phyloP scores from a whole-genome alignment of 2,329 filamentous ascomycete species.

The Nigrograna mackinnonii region DNA sequence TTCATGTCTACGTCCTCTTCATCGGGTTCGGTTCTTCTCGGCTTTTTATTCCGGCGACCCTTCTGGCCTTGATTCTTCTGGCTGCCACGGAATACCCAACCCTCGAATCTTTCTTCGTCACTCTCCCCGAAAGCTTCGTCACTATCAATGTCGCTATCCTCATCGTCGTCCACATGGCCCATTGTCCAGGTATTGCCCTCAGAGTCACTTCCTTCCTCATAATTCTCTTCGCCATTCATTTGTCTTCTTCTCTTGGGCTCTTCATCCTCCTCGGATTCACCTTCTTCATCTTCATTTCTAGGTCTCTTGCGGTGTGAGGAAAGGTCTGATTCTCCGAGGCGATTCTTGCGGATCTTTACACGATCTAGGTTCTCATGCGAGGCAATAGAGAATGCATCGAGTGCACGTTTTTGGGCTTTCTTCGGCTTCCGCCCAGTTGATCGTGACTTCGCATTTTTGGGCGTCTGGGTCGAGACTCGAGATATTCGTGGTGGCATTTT shows the following conservation, averaged over 20 bases:
- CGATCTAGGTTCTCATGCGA: slow-evolving; percentile 58
- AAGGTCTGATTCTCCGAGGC: slow-evolving; percentile 59
- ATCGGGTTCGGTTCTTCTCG: slow-evolving; percentile 32
- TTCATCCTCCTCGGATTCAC: slow-evolving; percentile 45
- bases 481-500: slow-evolving; percentile 52
- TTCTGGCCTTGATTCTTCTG: slow-evolving; percentile 56
- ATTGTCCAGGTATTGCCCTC: slow-evolving; percentile 86
- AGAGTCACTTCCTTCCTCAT: slow-evolving; percentile 77
- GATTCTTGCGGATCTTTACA: slow-evolving; percentile 57
- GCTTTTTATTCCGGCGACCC: slow-evolving; percentile 43
- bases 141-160: slow-evolving; percentile 71
- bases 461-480: slow-evolving; percentile 36
- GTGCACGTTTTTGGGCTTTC: slow-evolving; percentile 56
- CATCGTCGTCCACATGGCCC: slow-evolving; percentile 68
- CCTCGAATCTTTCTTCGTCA: slow-evolving; percentile 83
- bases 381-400: slow-evolving; percentile 70
- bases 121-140: slow-evolving; percentile 88
- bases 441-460: slow-evolving; percentile 33
- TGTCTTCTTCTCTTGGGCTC: slow-evolving; percentile 37
- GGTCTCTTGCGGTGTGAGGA: slow-evolving; percentile 44
- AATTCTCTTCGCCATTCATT: slow-evolving; percentile 57
- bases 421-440: slow-evolving; percentile 42
- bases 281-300: slow-evolving; percentile 53
- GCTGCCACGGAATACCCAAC: slow-evolving; percentile 69
- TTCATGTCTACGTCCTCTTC: slow-evolving; percentile 20